phyloP scores from a whole-genome alignment of 129 eudicot species.

The Flaveria trinervia region DNA sequence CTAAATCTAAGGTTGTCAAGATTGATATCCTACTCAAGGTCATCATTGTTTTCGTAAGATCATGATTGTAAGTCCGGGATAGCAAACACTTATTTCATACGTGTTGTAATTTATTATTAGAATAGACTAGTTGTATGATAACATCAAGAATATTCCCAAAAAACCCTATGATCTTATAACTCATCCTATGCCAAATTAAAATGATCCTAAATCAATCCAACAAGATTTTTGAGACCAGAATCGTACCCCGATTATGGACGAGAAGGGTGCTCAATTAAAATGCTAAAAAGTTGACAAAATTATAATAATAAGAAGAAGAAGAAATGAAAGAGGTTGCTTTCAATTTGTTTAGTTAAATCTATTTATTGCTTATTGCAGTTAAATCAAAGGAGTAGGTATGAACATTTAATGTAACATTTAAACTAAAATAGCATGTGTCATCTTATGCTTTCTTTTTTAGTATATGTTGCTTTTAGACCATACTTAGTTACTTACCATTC shows the following conservation, averaged over 20 bases:
- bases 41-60: not conserved
- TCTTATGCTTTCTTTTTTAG: not conserved
- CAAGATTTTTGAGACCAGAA: not conserved
- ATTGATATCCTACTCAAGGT: not conserved
- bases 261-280: not conserved
- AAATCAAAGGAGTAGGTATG: slow-evolving; percentile 15
- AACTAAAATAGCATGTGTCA: slow-evolving; percentile 5
- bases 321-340: no score
- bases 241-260: not conserved
- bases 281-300: not conserved
- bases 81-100: not conserved
- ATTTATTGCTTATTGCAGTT: not conserved
- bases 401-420: slow-evolving; percentile 22
- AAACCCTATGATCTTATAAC: not conserved
- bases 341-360: no score
- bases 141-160: not conserved
- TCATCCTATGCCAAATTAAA: not conserved
- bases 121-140: not conserved
- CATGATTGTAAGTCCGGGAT: no score
- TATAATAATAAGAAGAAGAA: not conserved
- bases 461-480: slow-evolving; percentile 4
- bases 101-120: not conserved
- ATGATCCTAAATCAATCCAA: not conserved
- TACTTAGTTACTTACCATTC: not conserved
- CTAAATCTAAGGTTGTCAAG: no score